Evolutionary conservation across 2,329 filamentous ascomycete species (phyloP).

Genomic region (Talaromyces pinophilus): DNA sequence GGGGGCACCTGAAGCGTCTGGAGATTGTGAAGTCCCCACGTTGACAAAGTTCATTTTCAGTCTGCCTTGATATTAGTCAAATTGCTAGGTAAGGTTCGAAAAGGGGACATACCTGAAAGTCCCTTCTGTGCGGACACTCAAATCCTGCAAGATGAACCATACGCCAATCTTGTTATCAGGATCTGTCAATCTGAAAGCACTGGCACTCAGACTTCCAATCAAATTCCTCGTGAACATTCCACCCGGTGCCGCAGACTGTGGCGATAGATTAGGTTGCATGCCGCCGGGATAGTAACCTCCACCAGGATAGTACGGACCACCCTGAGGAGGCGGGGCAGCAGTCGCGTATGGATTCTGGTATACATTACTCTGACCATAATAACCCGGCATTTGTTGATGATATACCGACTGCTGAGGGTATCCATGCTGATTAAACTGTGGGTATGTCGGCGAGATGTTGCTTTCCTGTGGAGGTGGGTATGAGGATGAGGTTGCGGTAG

Average conservation of each 20-base stretch:
- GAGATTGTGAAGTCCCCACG: constrained; percentile 59
- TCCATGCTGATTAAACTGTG: constrained; percentile 41
- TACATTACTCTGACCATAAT: constrained; percentile 37
- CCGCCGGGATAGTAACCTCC: constrained; percentile 33
- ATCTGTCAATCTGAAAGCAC: constrained; percentile 81
- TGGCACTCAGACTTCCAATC: constrained; percentile 87
- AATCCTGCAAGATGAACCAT: constrained; percentile 95
- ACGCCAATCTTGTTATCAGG: constrained; percentile 79
- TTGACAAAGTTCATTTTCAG: constrained; percentile 80
- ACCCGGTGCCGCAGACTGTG: constrained; percentile 54
- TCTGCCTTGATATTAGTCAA: constrained; percentile 37
- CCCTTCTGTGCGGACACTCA: constrained; percentile 92
- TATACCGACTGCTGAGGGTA: constrained; percentile 34
- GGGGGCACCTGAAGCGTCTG: constrained; percentile 43
- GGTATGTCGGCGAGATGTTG: constrained; percentile 40
- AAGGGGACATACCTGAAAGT: constrained; percentile 70
- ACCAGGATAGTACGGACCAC: constrained; percentile 32
- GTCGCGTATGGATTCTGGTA: constrained; percentile 39
- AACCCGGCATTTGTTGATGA: constrained; percentile 37
- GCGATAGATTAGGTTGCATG: constrained; percentile 40
- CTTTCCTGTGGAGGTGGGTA: constrained; percentile 57
- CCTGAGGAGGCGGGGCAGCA: constrained; percentile 26
- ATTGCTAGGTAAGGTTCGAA: not conserved
- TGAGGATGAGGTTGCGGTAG: constrained; percentile 74
- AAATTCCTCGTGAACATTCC: constrained; percentile 95